Evolutionary conservation across 1,139 yeast species (phyloP).

Genomic region (Candida tetrigidarum): DNA sequence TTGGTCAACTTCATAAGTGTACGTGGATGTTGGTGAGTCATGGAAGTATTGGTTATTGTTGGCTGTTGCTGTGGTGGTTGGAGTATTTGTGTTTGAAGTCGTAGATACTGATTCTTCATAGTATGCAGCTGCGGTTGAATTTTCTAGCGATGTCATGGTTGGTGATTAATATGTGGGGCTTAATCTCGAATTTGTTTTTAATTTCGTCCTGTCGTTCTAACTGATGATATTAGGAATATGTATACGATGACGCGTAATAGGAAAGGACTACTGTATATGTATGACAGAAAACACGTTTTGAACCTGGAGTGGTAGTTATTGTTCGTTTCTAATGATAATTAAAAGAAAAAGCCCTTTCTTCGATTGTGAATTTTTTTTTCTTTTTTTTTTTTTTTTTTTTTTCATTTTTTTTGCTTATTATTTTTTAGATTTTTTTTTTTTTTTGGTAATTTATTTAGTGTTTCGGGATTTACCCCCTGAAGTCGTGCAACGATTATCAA

Average conservation of each 20-base stretch:
- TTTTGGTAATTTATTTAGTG: background rate
- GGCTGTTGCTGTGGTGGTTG: background rate
- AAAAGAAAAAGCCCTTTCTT: no score
- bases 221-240: no score
- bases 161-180: background rate
- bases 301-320: no score
- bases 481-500: background rate
- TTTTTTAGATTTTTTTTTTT: background rate
- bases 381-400: no score
- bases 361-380: no score
- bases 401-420: no score
- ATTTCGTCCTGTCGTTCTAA: no score
- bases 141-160: constrained; percentile 7
- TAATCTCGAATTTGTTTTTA: background rate
- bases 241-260: no score
- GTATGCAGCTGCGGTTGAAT: constrained; percentile 1
- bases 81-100: constrained; percentile 10
- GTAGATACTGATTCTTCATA: constrained; percentile 34
- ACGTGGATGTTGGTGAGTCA: constrained; percentile 24
- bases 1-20: constrained; percentile 6
- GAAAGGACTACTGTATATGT: no score
- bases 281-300: no score
- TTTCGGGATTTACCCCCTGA: background rate
- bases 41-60: constrained; percentile 27
- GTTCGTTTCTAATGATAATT: no score